Evolutionary conservation across 2,329 filamentous ascomycete species (phyloP), one percentile per base, ranked within the genome.

Genomic region (Penicillium paneum): DNA sequence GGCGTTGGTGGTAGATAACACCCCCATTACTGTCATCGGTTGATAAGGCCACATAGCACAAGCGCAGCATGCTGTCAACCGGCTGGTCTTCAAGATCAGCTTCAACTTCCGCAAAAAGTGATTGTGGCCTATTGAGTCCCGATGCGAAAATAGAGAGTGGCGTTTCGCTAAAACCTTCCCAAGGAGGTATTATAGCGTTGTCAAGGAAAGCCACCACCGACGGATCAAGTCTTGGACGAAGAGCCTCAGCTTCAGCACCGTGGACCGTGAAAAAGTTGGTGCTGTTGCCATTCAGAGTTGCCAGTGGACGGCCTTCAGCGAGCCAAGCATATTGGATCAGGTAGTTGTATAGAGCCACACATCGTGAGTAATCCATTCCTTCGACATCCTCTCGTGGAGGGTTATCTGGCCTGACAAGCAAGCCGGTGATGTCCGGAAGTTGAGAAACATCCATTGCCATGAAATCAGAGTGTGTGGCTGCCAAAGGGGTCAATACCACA

Each of bases 271-370:
- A 65, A 55, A 57, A 68, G 28, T 63, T 64, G 36, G 36, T 15
- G 52, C 36, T 57, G 24, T 51, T 35, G 19, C 36, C 31, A 55
- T 55, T 34, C 46, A 67, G 52, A 58, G 45, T 51, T 47, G 46
- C 61, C 46, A 54, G 35, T 12, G 45, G 35, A 26, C 58, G 59
- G 8, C 65, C 63, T 56, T 68, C 63, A 32, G 65, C 60, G 36
- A 59, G 40, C 59, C 62, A 65, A 52, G 62, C 51, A 47, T 69
- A 64, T 43, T 66, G 57, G 7, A 67, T 56, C 41, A 73, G 61
- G 40, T 70, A 67, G 36, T 72, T 70, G 51, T 72, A 65, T 28
- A 71, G 64, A 56, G 63, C 62, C 17, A 58, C 66, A 56, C 69
- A 71, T 64, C 68, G 63, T 48, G 19, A 34, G 55, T 67, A 52